phyloP scores from a whole-genome alignment of 139 green algal genomes.

The Picochlorum sp. region DNA sequence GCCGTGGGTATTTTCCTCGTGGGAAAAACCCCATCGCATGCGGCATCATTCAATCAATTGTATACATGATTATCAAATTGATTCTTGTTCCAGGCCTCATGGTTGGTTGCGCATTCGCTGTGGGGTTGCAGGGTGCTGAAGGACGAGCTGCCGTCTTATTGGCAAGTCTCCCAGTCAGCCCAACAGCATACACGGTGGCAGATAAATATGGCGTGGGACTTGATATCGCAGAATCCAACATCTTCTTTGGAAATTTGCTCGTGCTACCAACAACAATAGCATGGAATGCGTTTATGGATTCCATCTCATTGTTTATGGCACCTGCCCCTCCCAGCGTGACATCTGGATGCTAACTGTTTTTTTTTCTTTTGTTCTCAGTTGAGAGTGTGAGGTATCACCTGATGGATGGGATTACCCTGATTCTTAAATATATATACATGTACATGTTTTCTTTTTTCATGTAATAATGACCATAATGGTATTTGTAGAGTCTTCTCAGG shows the following conservation, averaged over 20 bases:
- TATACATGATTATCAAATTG: constrained; percentile 30
- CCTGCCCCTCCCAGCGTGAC: background rate
- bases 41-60: constrained; percentile 5
- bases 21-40: constrained; percentile 13
- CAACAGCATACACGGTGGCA: constrained; percentile 12
- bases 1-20: constrained; percentile 27
- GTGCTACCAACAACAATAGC: constrained; percentile 30
- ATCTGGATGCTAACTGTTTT: background rate
- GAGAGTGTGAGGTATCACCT: no score
- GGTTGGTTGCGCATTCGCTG: constrained; percentile 27
- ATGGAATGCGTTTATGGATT: constrained; percentile 29
- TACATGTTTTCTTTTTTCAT: no score
- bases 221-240: constrained; percentile 16
- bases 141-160: constrained; percentile 23
- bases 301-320: constrained; percentile 9
- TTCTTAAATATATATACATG: no score
- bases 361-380: no score
- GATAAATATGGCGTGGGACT: constrained; percentile 20
- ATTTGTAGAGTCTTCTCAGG: no score
- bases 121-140: constrained; percentile 20
- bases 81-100: constrained; percentile 22
- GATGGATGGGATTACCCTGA: no score
- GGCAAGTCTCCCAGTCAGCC: constrained; percentile 20
- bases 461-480: no score
- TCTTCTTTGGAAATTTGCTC: constrained; percentile 31